Evolutionary conservation across 176 grass and related monocot species (phyloP), one percentile per base, ranked within the genome.

Genomic region (Dactylis glomerata): DNA sequence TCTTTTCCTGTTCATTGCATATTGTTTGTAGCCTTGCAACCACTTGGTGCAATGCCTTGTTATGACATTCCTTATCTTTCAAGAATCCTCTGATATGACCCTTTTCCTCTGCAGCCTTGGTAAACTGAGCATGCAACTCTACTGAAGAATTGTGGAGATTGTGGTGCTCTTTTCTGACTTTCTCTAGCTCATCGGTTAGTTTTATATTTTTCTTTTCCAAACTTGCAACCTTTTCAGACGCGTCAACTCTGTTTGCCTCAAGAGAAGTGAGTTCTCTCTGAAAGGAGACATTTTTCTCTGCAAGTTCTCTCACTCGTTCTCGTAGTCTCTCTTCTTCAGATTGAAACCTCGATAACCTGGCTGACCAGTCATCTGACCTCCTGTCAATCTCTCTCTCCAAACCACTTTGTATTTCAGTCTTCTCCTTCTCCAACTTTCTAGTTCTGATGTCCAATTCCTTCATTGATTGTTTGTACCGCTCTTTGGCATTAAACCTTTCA

Each of bases 261-360:
- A 93, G 87, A 77, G 63, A 89, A 75, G 90, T 92, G 86, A 95
- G 72, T 77, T 98, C 92, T 88, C 95, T 93, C 83, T 98, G 96
- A 82, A 98, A 88, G 34, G 92, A 85, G 51, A 98, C 93, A 85
- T 98, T 98, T 67, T 98, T 87, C 71, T 98, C 96, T 49, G 96
- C 96, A 54, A 98, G 91, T 90, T 95, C 92, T 85, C 92, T 92
- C 44, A 98, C 91, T 41, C 91, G 85, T 65, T 98, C 96, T 86
- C 89, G 85, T 7, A 98, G 85, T 68, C 92, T 91, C 85, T 95
- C 87, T 78, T 98, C 96, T 83, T 98, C 96, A 59, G 83, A 93
- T 20, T 95, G 92, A 57, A 95, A 90, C 73, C 83, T 98, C 33
- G 22, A 80, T 24, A 90, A 41, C 68, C 84, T 92, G 40, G 66